These are phyloP conservation scores for Wickerhamiella sorbophila DNA, from an alignment of 805 yeast genomes.

Conservation along the genomic window DNA sequence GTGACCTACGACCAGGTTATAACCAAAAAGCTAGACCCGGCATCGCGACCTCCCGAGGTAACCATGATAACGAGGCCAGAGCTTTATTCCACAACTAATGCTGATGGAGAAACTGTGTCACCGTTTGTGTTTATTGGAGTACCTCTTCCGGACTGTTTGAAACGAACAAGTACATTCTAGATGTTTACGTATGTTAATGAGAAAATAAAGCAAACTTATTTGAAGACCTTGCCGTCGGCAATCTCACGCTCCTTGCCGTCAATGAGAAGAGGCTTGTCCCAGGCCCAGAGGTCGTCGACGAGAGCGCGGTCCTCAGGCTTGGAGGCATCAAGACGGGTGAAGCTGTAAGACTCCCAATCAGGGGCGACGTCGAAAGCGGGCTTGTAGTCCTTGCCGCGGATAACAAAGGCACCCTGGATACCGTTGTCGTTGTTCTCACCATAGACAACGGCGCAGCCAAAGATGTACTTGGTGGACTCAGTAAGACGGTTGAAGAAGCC, in stretches of 20 bases:
- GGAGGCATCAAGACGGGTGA: slow-evolving; percentile 69
- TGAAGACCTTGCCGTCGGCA: slow-evolving; percentile 95
- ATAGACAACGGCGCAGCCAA: slow-evolving; percentile 86
- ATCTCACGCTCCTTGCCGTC: slow-evolving; percentile 75
- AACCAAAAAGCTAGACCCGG: slow-evolving; percentile 3
- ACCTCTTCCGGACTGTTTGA: slow-evolving; percentile 7
- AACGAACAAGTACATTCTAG: slow-evolving; percentile 5
- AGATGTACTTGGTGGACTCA: slow-evolving; percentile 86
- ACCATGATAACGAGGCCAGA: background rate
- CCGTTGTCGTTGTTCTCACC: slow-evolving; percentile 99
- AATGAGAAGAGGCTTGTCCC: slow-evolving; percentile 86
- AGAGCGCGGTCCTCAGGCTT: slow-evolving; percentile 65
- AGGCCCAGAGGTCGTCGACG: slow-evolving; percentile 86
- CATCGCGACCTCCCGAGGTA: background rate
- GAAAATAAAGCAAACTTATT: slow-evolving; percentile 34
- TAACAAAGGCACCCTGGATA: slow-evolving; percentile 84
- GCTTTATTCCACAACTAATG: slow-evolving; percentile 3
- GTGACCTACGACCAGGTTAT: slow-evolving; percentile 16
- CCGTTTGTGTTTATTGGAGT: slow-evolving; percentile 10
- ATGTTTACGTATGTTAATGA: background rate
- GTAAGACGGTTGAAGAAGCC: slow-evolving; percentile 94
- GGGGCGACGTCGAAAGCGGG: slow-evolving; percentile 99
- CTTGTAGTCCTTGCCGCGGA: slow-evolving; percentile 81
- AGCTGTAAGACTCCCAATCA: slow-evolving; percentile 92
- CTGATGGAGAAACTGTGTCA: slow-evolving; percentile 1